phyloP scores from a whole-genome alignment of 306 rosid species.

The Cotoneaster glaucophyllus region DNA sequence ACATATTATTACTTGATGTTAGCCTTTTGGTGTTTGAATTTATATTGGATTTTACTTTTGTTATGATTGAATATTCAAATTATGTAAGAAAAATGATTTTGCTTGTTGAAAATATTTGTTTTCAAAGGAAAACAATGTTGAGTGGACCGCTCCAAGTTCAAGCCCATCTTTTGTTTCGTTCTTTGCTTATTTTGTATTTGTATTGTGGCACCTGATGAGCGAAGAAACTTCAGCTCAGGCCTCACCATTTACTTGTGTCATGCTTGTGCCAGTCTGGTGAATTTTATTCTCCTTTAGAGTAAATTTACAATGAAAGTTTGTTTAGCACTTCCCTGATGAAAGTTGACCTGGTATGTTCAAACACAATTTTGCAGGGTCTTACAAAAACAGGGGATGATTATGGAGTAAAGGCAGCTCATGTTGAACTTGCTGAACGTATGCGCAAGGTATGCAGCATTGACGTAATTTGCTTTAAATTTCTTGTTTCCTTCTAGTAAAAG shows the following conservation, averaged over 20 bases:
- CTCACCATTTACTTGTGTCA: background rate
- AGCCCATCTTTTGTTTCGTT: background rate
- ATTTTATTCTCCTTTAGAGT: background rate
- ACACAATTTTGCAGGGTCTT: conserved; percentile 56
- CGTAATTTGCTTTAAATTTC: background rate
- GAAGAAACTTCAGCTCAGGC: background rate
- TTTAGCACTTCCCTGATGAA: background rate
- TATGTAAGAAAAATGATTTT: background rate
- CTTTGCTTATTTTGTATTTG: background rate
- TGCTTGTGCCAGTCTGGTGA: background rate
- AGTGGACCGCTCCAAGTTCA: background rate
- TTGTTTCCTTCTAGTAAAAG: background rate
- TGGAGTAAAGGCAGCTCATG: conserved; percentile 95
- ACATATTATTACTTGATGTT: background rate
- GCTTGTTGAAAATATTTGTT: background rate
- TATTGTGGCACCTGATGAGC: background rate
- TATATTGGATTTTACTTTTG: background rate
- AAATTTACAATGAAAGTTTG: background rate
- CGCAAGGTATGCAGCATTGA: conserved; percentile 63
- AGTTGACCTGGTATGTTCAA: background rate
- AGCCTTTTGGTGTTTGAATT: background rate
- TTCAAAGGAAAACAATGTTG: background rate
- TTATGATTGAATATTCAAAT: background rate
- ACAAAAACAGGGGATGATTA: conserved; percentile 97
- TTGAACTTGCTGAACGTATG: conserved; percentile 98